Percentiles rank a stretch among this genome's conserved stretches.
phyloP scores from a whole-genome alignment of 352 stramenopile genomes.

The Halophytophthora batemanensis region DNA sequence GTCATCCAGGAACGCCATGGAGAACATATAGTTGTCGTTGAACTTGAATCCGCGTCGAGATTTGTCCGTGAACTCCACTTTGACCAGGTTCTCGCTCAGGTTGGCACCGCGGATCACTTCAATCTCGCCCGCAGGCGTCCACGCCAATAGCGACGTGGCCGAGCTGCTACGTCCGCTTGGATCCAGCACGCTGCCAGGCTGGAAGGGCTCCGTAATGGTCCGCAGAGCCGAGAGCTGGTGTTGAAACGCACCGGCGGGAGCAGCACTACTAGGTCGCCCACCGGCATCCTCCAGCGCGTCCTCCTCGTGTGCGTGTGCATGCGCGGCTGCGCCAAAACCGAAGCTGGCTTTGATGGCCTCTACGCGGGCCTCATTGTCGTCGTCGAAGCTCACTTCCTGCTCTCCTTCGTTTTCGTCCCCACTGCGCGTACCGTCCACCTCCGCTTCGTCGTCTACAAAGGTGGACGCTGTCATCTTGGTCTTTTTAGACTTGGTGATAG shows the following conservation, averaged over 20 bases:
- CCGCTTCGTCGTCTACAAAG: conserved; percentile 52
- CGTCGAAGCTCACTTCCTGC: conserved; percentile 40
- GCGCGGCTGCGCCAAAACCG: conserved; percentile 54
- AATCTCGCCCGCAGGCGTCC: conserved; percentile 78
- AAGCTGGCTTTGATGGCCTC: conserved; percentile 84
- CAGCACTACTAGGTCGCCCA: conserved; percentile 2
- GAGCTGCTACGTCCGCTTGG: conserved; percentile 22
- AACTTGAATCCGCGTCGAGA: conserved; percentile 83
- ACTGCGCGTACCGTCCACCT: conserved; percentile 22
- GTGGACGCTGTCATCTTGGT: conserved; percentile 27
- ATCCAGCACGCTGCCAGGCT: conserved; percentile 51
- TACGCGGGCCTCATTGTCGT: conserved; percentile 68
- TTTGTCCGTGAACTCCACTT: conserved; percentile 82
- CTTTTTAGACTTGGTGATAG: conserved; percentile 19
- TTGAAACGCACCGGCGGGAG: conserved; percentile 5
- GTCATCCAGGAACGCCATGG: conserved; percentile 68
- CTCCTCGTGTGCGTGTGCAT: conserved; percentile 21
- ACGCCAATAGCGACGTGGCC: conserved; percentile 54
- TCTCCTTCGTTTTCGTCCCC: conserved; percentile 27
- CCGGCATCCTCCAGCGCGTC: conserved; percentile 20
- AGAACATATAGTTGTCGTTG: conserved; percentile 81
- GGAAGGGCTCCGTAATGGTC: conserved; percentile 61
- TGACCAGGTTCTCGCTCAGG: conserved; percentile 71
- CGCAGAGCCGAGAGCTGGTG: conserved; percentile 12
- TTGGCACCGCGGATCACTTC: conserved; percentile 68